A percentile compares a stretch with the other conserved stretches of the same genome.
phyloP scores from a whole-genome alignment of 345 rosid species.

The Lepidium aucheri region DNA sequence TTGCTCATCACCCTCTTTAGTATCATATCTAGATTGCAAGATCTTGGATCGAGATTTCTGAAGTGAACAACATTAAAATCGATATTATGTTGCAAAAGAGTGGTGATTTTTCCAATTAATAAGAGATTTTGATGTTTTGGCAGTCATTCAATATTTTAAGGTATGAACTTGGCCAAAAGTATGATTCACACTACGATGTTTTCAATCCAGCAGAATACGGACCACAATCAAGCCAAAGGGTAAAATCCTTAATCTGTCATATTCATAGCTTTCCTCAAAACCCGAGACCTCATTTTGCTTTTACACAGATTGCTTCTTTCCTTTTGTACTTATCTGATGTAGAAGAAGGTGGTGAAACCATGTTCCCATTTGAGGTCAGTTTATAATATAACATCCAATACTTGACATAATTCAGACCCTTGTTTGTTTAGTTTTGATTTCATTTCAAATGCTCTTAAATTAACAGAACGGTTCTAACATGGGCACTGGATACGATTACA shows the following conservation, averaged over 20 bases:
- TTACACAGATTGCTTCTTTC: constrained; percentile 55
- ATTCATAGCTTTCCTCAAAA: neutral
- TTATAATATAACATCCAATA: neutral
- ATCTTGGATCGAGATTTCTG: neutral
- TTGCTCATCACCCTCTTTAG: neutral
- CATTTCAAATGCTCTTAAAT: neutral
- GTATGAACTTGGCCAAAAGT: constrained; percentile 82
- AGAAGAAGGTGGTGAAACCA: constrained; percentile 79
- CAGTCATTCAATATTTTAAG: constrained; percentile 88
- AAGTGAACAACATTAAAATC: neutral
- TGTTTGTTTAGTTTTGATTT: neutral
- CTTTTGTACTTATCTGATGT: constrained; percentile 57
- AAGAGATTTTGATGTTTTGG: constrained; percentile 13
- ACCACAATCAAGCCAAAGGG: constrained; percentile 75
- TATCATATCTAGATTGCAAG: neutral
- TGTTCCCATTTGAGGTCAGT: constrained; percentile 74
- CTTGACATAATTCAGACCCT: neutral
- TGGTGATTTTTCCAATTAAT: constrained; percentile 1
- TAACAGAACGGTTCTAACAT: constrained; percentile 40
- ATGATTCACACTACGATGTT: constrained; percentile 84
- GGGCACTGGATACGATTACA: constrained; percentile 44
- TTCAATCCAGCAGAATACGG: constrained; percentile 78
- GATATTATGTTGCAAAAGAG: neutral
- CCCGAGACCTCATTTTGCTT: neutral
- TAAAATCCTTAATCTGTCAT: constrained; percentile 14